Evolutionary conservation across 768 basidiomycete species (phyloP), one percentile per base, ranked within the genome.

Genomic region (Leccinum longicurvipes): DNA sequence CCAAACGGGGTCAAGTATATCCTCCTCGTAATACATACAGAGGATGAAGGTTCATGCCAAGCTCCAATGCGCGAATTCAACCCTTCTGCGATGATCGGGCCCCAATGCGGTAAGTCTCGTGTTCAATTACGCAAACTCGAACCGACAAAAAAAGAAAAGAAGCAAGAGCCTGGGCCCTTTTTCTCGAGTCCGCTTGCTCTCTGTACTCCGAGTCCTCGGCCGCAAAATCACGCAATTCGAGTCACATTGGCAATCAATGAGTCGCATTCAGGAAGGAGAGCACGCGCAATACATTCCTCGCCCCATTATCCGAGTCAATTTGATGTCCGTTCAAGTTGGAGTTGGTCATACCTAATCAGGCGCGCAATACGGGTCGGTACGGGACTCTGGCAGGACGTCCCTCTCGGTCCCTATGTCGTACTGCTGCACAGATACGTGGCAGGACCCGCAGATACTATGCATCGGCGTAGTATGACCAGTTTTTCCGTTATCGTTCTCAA

Each of bases 61-160:
- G 28, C 47, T 21, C 5, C 47, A 32, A 41, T 25, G 48, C 48
- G 25, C 17, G 8, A 46, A 5, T n/a, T 32, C 28, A 28, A 28
- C 25, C 47, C 25, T 29, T 17, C 1, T 47, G 51, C 62, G 62
- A 29, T 54, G 8, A 49, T 61, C 62, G 62, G 58, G 24, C 17
- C 17, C 19, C 53, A 36, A 62, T 41, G 32, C 50, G 52, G 64
- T 21, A 65, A 23, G 44, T 41, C 55, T 54, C 59, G 60, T 32
- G 12, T 4, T 24, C 21, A 12, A 10, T 31, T 49, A 49, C 31
- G 48, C 29, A 21, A 49, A 27, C 51, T 10, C 39, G 39, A 41
- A 32, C 29, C n/a, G n/a, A n/a, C n/a, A n/a, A n/a, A n/a, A n/a
- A 45, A 14, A 47, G 44, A 51, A 50, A 12, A 29, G 58, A 28